Percentiles rank a stretch among this genome's conserved stretches.
Conservation (phyloP, 2,329 filamentous ascomycete species). For the Aspergillus chevalieri region DNA sequence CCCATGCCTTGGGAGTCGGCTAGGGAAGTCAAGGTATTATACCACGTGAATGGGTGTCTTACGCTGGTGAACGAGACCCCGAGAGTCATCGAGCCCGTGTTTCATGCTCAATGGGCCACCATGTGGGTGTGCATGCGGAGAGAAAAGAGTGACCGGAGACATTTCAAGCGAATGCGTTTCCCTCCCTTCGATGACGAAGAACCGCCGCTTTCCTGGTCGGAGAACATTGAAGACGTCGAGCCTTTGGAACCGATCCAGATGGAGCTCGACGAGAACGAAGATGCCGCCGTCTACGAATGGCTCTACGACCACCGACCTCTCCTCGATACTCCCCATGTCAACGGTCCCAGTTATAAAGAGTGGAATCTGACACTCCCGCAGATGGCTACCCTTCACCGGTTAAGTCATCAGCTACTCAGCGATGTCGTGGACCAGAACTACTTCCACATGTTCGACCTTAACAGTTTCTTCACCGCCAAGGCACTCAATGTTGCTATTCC, state of each 20-base stretch:
- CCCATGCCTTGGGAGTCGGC: conserved; percentile 99
- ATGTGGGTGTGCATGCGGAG: conserved; percentile 99
- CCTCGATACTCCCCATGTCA: conserved; percentile 85
- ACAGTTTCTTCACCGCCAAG: conserved; percentile 93
- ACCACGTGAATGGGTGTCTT: conserved; percentile 95
- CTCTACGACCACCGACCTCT: conserved; percentile 93
- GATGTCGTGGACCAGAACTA: conserved; percentile 96
- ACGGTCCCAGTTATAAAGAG: conserved; percentile 90
- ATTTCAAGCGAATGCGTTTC: conserved; percentile 99
- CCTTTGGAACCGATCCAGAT: conserved; percentile 96
- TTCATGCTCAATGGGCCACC: conserved; percentile 96
- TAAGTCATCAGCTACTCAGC: conserved; percentile 84
- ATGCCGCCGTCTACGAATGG: conserved; percentile 88
- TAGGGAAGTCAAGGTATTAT: conserved; percentile 93
- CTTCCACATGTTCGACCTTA: conserved; percentile 92
- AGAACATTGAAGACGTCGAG: conserved; percentile 98
- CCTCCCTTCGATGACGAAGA: conserved; percentile 98
- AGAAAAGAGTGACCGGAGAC: conserved; percentile 89
- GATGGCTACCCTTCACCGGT: conserved; percentile 90
- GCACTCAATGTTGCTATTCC: conserved; percentile 94
- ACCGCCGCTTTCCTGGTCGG: conserved; percentile 92
- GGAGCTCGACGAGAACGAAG: conserved; percentile 92
- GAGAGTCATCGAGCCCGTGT: conserved; percentile 93
- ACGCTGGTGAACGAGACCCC: conserved; percentile 96
- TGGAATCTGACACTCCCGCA: conserved; percentile 93